These are phyloP conservation scores for Sicyos edulis DNA, from an alignment of 306 rosid species.

Conservation along the genomic window DNA sequence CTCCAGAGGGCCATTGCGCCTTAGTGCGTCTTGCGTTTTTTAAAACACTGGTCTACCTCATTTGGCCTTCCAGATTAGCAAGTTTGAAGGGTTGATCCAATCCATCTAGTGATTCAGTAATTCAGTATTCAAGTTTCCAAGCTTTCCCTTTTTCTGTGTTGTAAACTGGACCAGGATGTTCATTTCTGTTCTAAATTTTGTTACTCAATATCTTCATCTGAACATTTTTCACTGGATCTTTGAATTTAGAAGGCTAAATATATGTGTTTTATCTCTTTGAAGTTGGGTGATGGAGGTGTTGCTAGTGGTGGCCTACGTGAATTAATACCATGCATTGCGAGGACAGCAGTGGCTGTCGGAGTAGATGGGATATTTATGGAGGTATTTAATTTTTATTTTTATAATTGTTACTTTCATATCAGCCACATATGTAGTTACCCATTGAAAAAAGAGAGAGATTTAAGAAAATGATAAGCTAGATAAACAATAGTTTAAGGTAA, in stretches of 20 bases:
- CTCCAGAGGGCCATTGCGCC: no score
- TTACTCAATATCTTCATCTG: not conserved
- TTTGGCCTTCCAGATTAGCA: not conserved
- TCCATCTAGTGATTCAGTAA: not conserved
- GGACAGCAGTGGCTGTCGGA: slow-evolving; percentile 94
- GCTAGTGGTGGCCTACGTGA: slow-evolving; percentile 99
- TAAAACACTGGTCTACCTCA: no score
- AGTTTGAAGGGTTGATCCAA: not conserved
- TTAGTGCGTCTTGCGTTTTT: no score
- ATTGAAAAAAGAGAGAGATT: not conserved
- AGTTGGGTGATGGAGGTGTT: slow-evolving; percentile 97
- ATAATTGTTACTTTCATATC: slow-evolving; percentile 6
- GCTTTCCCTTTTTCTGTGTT: not conserved
- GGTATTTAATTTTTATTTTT: slow-evolving; percentile 36
- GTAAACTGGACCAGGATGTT: not conserved
- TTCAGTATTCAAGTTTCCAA: not conserved
- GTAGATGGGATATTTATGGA: slow-evolving; percentile 98
- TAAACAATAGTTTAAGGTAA: not conserved
- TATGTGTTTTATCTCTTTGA: slow-evolving; percentile 27
- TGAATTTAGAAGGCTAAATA: slow-evolving; percentile 23
- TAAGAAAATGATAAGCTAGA: not conserved
- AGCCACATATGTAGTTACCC: not conserved
- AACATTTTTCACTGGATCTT: not conserved
- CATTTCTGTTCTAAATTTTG: not conserved
- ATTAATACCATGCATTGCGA: slow-evolving; percentile 90